A percentile compares a stretch with the other conserved stretches of the same genome.
Conservation (phyloP, 805 yeast species). For the Ogataea glucozyma region DNA sequence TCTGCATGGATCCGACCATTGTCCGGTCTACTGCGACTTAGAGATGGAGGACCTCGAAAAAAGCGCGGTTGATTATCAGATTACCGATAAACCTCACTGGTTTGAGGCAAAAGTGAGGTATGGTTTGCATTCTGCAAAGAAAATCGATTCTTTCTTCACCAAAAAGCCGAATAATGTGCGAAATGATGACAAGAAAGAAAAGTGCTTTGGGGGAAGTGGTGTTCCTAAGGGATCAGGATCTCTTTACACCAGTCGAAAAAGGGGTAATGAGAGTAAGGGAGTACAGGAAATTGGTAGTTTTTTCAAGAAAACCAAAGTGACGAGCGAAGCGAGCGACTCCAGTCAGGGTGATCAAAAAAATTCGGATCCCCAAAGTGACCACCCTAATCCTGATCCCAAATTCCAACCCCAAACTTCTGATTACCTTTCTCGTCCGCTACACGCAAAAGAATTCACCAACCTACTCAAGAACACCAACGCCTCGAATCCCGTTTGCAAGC, state of each 20-base stretch:
- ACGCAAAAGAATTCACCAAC: conserved; percentile 22
- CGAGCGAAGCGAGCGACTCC: too few species aligned
- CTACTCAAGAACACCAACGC: conserved; percentile 20
- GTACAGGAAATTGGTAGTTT: too few species aligned
- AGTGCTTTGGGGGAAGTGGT: too few species aligned
- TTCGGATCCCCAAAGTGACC: too few species aligned
- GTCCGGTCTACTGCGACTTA: conserved; percentile 82
- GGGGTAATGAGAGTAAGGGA: too few species aligned
- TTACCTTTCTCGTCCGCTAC: too few species aligned
- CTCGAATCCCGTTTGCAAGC: conserved; percentile 46
- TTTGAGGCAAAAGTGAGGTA: conserved; percentile 57
- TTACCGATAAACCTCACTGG: conserved; percentile 31
- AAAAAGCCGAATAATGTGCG: not conserved
- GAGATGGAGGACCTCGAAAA: conserved; percentile 21
- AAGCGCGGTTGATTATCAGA: too few species aligned
- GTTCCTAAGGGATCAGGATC: not conserved
- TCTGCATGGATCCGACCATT: conserved; percentile 88
- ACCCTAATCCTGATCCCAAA: too few species aligned
- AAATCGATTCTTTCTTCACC: conserved; percentile 35
- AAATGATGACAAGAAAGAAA: not conserved
- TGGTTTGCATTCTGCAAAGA: conserved; percentile 35
- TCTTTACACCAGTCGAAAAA: conserved; percentile 24
- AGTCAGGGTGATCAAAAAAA: too few species aligned
- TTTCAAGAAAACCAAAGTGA: too few species aligned
- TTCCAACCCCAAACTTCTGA: too few species aligned